Base-by-base conservation (phyloP, 73 alveolate species). In the Paramecium sonneborni region DNA sequence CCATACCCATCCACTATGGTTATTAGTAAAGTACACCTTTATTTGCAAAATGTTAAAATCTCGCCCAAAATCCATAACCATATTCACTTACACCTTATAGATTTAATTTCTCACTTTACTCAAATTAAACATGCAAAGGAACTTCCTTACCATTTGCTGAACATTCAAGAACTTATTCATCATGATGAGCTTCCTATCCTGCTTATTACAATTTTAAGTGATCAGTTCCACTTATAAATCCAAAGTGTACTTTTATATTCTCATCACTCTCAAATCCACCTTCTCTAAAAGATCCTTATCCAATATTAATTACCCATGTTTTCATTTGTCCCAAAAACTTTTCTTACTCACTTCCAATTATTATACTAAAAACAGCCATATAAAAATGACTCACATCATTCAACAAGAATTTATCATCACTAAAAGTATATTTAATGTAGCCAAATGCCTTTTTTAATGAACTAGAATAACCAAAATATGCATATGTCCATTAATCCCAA, bases 41-140 rank as follows among this genome's bases (percentile, higher is more conserved):
- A 41, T 32, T 26, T 30, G 90, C 90, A 79, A 41, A 46, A 23
- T 79, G 55, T 41, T 79, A 23, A 44, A 79, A 79, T 79, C 74
- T 79, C 9, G 90, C 32, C 90, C 90, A 79, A 34, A 41, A 79
- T 79, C 90, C 90, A 79, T 79, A 79, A 43, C 90, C 90, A 79
- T 79, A 79, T 34, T 79, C 90, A 43, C 76, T 43, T 7, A 43
- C 74, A 5, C 90, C 90, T 24, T 38, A 43, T 10, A 79, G 55
- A 44, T 79, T n/a, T 8, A 79, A 20, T 46, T 79, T 46, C 5
- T 79, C 90, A 43, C 76, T 79, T 79, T 79, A 18, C 18, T 79
- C 55, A 18, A 79, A 79, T 43, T 79, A 7, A 41, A 79, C 74
- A 39, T 79, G 76, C 18, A 79, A 39, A 41, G 90, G 90, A 8